Conservation (phyloP, 2,329 filamentous ascomycete genomes). For the Aspergillus tubingensis region DNA sequence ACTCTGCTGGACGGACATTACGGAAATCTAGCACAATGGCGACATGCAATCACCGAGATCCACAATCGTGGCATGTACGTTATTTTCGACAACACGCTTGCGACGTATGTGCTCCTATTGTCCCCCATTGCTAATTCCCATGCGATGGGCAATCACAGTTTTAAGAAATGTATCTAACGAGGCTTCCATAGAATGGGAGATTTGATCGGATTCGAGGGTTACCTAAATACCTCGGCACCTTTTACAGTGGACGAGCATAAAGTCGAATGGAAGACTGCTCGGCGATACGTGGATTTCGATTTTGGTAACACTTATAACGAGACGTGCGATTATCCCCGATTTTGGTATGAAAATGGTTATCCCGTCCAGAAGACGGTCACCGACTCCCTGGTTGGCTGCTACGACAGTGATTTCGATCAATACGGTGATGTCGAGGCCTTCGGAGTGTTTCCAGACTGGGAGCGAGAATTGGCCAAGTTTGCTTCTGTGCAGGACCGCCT, state of each 20-base stretch:
- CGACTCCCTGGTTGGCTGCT: conserved; percentile 54
- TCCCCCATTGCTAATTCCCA: neutral
- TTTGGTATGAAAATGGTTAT: conserved; percentile 60
- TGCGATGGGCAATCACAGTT: neutral
- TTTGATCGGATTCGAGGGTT: conserved; percentile 53
- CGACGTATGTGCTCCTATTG: conserved; percentile 48
- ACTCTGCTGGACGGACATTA: conserved; percentile 64
- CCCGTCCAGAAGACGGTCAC: conserved; percentile 51
- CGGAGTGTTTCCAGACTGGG: conserved; percentile 62
- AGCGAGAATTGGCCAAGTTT: conserved; percentile 65
- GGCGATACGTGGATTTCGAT: conserved; percentile 59
- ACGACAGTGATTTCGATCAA: conserved; percentile 64
- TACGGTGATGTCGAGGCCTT: conserved; percentile 66
- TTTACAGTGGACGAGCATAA: conserved; percentile 59
- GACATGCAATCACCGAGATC: conserved; percentile 58
- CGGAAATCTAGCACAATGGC: conserved; percentile 59
- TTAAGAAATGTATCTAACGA: neutral
- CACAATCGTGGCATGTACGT: conserved; percentile 65
- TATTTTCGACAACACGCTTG: conserved; percentile 64
- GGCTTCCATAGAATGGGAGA: conserved; percentile 51
- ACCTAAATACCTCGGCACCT: conserved; percentile 52
- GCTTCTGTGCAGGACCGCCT: conserved; percentile 67
- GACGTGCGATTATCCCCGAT: conserved; percentile 60
- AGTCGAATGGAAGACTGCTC: conserved; percentile 56
- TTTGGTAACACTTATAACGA: conserved; percentile 55